These are phyloP conservation scores for Venturia oleaginea DNA, from an alignment of 2,329 filamentous ascomycete genomes.

Conservation along the genomic window DNA sequence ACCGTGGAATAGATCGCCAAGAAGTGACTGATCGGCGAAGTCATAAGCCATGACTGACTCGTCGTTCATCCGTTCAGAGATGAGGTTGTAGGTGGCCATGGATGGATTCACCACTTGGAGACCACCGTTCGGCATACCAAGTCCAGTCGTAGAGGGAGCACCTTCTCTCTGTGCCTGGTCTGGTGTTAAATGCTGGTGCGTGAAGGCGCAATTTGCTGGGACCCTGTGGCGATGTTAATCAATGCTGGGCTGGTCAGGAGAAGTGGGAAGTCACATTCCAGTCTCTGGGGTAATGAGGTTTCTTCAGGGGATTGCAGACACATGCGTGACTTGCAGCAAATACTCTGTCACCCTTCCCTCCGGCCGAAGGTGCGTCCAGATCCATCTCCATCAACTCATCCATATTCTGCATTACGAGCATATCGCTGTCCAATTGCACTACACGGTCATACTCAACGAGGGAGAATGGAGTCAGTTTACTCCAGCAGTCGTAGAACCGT, in stretches of 20 bases:
- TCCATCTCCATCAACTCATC: slow-evolving; percentile 82
- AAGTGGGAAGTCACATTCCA: slow-evolving; percentile 41
- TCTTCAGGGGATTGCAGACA: slow-evolving; percentile 73
- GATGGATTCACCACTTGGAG: slow-evolving; percentile 54
- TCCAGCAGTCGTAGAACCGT: slow-evolving; percentile 86
- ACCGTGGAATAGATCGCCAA: slow-evolving; percentile 48
- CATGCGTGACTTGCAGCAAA: slow-evolving; percentile 81
- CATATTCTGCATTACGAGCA: slow-evolving; percentile 78
- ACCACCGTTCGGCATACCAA: slow-evolving; percentile 52
- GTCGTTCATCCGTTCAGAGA: slow-evolving; percentile 39
- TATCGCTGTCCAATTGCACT: slow-evolving; percentile 80
- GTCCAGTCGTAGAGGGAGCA: slow-evolving; percentile 40
- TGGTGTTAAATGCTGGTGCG: slow-evolving; percentile 44
- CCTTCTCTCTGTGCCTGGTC: slow-evolving; percentile 43
- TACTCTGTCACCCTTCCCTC: slow-evolving; percentile 51
- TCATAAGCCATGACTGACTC: slow-evolving; percentile 42
- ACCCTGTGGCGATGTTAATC: slow-evolving; percentile 26
- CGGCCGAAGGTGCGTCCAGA: slow-evolving; percentile 49
- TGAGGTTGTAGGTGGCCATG: slow-evolving; percentile 42
- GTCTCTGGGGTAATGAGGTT: slow-evolving; percentile 66
- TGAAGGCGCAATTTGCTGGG: slow-evolving; percentile 53
- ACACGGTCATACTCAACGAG: slow-evolving; percentile 69
- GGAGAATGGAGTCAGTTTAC: slow-evolving; percentile 71
- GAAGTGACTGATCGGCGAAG: slow-evolving; percentile 51
- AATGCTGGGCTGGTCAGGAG: not conserved